Percentiles rank a stretch among this genome's conserved stretches.
These are phyloP conservation scores for Trichoderma harzianum DNA, from an alignment of 2,329 filamentous ascomycete species.

Conservation along the genomic window DNA sequence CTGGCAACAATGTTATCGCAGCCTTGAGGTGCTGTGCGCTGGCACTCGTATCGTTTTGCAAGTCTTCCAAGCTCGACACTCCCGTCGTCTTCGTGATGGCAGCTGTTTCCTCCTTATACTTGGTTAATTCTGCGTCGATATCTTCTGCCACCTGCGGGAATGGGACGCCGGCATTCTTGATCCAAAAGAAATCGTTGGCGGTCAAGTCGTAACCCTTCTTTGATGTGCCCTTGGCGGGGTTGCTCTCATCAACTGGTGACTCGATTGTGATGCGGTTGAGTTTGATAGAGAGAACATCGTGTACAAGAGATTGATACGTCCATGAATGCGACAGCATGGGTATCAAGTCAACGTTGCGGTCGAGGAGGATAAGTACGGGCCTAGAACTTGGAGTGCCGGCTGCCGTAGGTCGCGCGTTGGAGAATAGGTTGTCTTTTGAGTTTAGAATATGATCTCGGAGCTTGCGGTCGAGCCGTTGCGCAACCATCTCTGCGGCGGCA, in stretches of 20 bases:
- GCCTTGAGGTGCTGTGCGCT: slow-evolving; percentile 94
- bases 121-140: slow-evolving; percentile 87
- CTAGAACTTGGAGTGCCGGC: slow-evolving; percentile 67
- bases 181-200: slow-evolving; percentile 94
- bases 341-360: slow-evolving; percentile 91
- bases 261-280: slow-evolving; percentile 95
- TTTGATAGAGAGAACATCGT: slow-evolving; percentile 55
- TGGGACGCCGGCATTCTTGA: slow-evolving; percentile 81
- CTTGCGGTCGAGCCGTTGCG: slow-evolving; percentile 90
- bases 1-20: slow-evolving; percentile 87
- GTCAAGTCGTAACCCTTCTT: slow-evolving; percentile 91
- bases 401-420: slow-evolving; percentile 57
- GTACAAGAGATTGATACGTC: slow-evolving; percentile 79
- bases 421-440: slow-evolving; percentile 96
- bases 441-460: slow-evolving; percentile 94
- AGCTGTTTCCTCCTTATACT: slow-evolving; percentile 92
- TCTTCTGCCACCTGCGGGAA: slow-evolving; percentile 97
- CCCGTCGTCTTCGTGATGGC: slow-evolving; percentile 96
- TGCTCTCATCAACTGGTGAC: slow-evolving; percentile 71
- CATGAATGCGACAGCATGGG: slow-evolving; percentile 97
- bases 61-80: slow-evolving; percentile 84
- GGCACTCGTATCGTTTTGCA: slow-evolving; percentile 82
- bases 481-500: slow-evolving; percentile 90
- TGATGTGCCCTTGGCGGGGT: slow-evolving; percentile 68
- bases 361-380: slow-evolving; percentile 88